Evolutionary conservation across 2,329 filamentous ascomycete species (phyloP), one percentile per base, ranked within the genome.

Genomic region (Didymella lethalis): DNA sequence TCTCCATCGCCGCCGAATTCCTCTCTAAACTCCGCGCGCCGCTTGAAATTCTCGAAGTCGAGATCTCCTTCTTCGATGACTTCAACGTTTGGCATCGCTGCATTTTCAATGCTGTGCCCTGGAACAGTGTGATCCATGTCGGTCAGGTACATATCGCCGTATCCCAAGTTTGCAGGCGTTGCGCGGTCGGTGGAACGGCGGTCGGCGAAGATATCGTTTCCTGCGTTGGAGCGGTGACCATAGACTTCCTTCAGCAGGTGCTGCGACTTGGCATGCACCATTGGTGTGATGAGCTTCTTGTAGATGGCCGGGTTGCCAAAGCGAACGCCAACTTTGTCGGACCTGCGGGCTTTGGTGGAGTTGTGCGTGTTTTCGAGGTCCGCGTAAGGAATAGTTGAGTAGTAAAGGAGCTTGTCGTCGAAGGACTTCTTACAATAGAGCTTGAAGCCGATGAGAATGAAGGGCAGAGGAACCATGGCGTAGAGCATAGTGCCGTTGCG

Each of bases 271-370:
- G 91, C 90, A 69, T 96, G 91, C 7, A 97, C 93, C 93, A 98
- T 97, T 2, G 93, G 94, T 1, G 71, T 75, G 12, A 76, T 69
- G 8, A 77, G 61, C 20, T 67, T 68, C 76, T 90, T 91, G 81
- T 94, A 97, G 16, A 98, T 83, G 2, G 91, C 93, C 0, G 94
- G 95, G 75, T 98, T 92, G 1, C 93, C 93, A 74, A 97, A 99
- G 26, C 90, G 85, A 18, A 87, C 87, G 58, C 85, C 88, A 57
- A 92, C 84, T 71, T 85, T 89, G 76, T 89, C 92, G 69, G 66
- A 78, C 71, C 61, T 72, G 61, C 61, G 79, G 68, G 56, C 47
- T 43, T 67, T 69, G 7, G 59, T 74, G 4, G 71, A 31, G 46
- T 65, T 73, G 67, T 84, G 82, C 2, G 78, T 75, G 62, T 85